Evolutionary conservation across 495 filamentous ascomycete genomes (phyloP), one percentile per base, ranked within the genome.

Genomic region (Aspergillus steynii): DNA sequence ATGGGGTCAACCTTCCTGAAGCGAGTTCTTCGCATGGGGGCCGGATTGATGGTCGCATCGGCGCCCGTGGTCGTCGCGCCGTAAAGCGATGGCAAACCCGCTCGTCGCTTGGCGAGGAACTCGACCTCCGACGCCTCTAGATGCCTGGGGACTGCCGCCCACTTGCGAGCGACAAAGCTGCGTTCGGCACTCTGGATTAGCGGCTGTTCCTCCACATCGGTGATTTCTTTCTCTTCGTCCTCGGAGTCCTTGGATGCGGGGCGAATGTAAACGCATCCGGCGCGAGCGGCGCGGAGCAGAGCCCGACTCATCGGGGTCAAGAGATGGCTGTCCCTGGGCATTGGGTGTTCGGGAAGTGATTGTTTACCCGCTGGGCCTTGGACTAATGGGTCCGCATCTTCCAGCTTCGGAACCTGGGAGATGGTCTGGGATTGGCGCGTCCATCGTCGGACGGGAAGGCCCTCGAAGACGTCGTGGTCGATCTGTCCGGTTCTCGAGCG

Each of bases 401-500:
- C 85, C 29, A 81, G 71, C 26, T 85, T 85, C 0, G 82, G 79
- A 0, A 85, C 84, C 51, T 90, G 86, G 55, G 85, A 89, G 63
- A 96, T 74, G 42, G 80, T 89, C 31, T 94, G 85, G 74, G 75
- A 79, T 67, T 88, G 84, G 57, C 86, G 85, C 60, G 88, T 85
- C 92, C 93, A 99, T 81, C 96, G 91, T 60, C 93, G 89, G 52
- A 99, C 87, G 25, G 95, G 95, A 5, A 99, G 81, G 50, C 95
- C 93, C 74, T 98, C 94, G 62, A 96, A 95, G 66, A 97, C 87
- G 80, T 99, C 96, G 71, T 97, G 92, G 67, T 98, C 95, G 50
- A 90, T 85, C 69, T 89, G 88, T 56, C 90, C 87, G 51, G 88
- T 88, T 67, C 90, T 84, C 56, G 87, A 87, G 63, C 89, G 86